Percentiles rank a stretch among this genome's conserved stretches.
Conservation (phyloP, 352 stramenopile genomes). For the Phytophthora macrochlamydospora region DNA sequence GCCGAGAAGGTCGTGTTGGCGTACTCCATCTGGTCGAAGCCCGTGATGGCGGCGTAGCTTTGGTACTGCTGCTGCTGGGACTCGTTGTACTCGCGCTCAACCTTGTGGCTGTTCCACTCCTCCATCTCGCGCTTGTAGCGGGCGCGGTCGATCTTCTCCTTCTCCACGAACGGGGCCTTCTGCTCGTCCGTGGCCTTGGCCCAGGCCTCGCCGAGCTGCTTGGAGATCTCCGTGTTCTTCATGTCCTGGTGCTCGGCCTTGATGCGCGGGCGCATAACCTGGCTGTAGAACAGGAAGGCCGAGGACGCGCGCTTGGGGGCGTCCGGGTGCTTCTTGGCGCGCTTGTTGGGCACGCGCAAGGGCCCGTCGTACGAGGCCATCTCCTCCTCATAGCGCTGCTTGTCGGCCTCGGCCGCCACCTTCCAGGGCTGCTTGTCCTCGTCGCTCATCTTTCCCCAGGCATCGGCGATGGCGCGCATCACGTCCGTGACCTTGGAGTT, state of each 20-base stretch:
- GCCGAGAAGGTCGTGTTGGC: conserved; percentile 67
- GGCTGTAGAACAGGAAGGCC: conserved; percentile 95
- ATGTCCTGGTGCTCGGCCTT: conserved; percentile 94
- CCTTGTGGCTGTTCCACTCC: conserved; percentile 89
- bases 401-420: conserved; percentile 91
- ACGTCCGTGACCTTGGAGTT: conserved; percentile 92
- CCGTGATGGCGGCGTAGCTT: conserved; percentile 80
- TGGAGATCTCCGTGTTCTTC: conserved; percentile 96
- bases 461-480: conserved; percentile 91
- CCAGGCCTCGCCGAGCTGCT: conserved; percentile 94
- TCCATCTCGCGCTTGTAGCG: conserved; percentile 95
- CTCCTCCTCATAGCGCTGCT: conserved; percentile 94
- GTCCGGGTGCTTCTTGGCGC: conserved; percentile 94
- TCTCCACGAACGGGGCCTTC: conserved; percentile 91
- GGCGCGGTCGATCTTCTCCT: conserved; percentile 90
- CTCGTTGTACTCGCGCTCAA: conserved; percentile 83
- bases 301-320: conserved; percentile 94
- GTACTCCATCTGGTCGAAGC: conserved; percentile 84
- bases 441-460: conserved; percentile 88
- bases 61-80: conserved; percentile 85
- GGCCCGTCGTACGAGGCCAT: conserved; percentile 93
- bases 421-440: conserved; percentile 95
- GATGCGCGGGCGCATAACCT: conserved; percentile 89
- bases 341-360: conserved; percentile 92
- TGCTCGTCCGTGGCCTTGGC: conserved; percentile 90